Percentiles rank a stretch among this genome's conserved stretches.
Evolutionary conservation across 2,329 filamentous ascomycete genomes (phyloP).

Genomic region (Fusarium citri): DNA sequence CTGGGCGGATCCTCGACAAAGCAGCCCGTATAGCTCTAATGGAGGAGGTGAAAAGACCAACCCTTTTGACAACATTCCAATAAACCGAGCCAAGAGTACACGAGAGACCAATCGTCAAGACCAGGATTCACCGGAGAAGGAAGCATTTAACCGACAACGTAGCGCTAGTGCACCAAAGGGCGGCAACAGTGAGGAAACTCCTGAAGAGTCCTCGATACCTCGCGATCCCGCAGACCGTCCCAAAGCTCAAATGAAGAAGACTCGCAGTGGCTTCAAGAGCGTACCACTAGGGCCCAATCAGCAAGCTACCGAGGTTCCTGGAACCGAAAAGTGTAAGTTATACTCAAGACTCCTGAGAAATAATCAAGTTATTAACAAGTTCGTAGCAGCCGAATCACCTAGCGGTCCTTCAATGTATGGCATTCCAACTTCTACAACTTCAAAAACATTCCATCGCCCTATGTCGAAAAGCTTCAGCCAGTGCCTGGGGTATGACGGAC

Average conservation of each 20-base stretch:
- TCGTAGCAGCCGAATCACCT: conserved; percentile 27
- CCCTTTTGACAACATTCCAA: conserved; percentile 61
- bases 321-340: conserved; percentile 30
- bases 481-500: conserved; percentile 14
- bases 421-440: conserved; percentile 40
- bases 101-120: conserved; percentile 52
- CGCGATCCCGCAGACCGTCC: conserved; percentile 35
- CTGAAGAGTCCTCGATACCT: conserved; percentile 21
- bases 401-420: conserved; percentile 62
- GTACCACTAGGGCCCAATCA: conserved; percentile 15
- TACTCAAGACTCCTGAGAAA: background rate
- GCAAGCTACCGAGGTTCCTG: conserved; percentile 23
- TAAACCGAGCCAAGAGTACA: conserved; percentile 61
- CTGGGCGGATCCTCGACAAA: conserved; percentile 62
- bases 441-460: conserved; percentile 31
- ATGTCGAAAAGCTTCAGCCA: conserved; percentile 26
- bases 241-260: conserved; percentile 43
- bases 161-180: conserved; percentile 50
- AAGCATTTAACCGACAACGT: conserved; percentile 44
- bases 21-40: conserved; percentile 67
- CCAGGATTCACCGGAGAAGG: conserved; percentile 40
- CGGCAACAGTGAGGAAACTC: conserved; percentile 15
- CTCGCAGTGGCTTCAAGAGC: conserved; percentile 38
- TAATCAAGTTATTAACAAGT: conserved; percentile 4
- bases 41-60: conserved; percentile 70